Conservation (phyloP, 1,284 basidiomycete species). For the Termitomyces sp. region DNA sequence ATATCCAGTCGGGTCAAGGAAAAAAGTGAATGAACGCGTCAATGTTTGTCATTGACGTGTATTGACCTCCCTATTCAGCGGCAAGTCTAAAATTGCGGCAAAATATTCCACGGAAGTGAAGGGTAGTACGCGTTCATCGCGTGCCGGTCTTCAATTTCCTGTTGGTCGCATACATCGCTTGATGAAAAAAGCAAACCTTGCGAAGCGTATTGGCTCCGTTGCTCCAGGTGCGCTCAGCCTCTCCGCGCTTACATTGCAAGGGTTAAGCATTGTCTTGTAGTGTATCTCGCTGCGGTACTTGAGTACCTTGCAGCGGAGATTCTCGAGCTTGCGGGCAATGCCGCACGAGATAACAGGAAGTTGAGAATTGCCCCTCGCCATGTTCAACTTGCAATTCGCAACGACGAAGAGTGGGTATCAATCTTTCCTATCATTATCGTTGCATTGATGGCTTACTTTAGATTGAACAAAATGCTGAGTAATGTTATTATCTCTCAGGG, state of each 20-base stretch:
- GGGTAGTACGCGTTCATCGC: constrained; percentile 66
- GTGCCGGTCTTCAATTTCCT: constrained; percentile 80
- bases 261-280: constrained; percentile 31
- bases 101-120: constrained; percentile 48
- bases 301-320: constrained; percentile 87
- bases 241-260: neutral
- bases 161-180: constrained; percentile 87
- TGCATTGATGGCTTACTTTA: constrained; percentile 17
- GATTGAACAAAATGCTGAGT: constrained; percentile 69
- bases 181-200: constrained; percentile 78
- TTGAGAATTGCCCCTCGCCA: constrained; percentile 83
- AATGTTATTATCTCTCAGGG: constrained; percentile 80
- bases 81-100: constrained; percentile 48
- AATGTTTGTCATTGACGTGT: constrained; percentile 2
- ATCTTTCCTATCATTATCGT: neutral
- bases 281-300: constrained; percentile 82
- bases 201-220: constrained; percentile 64
- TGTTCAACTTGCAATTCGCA: constrained; percentile 81
- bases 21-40: constrained; percentile 35
- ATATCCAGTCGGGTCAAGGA: constrained; percentile 50
- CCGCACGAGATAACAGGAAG: constrained; percentile 72
- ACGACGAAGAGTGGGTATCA: constrained; percentile 65
- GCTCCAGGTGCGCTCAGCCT: constrained; percentile 57
- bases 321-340: constrained; percentile 85
- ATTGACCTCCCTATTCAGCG: constrained; percentile 28